Evolutionary conservation across 2,329 filamentous ascomycete species (phyloP).

Genomic region (Bipolaris victoriae): DNA sequence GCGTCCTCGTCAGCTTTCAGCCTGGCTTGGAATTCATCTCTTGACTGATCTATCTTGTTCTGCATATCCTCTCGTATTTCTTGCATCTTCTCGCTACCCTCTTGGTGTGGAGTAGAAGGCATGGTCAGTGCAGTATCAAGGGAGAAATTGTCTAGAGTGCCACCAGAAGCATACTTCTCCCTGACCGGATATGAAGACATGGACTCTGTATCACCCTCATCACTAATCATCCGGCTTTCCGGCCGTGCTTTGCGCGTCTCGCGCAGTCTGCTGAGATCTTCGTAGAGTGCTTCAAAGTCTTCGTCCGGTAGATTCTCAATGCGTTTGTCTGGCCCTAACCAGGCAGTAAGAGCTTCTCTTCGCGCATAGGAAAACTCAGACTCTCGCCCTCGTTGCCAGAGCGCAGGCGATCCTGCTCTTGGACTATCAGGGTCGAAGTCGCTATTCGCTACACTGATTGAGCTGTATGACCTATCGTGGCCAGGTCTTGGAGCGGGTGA

Average conservation of each 20-base stretch:
- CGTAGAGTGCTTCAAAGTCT: constrained; percentile 89
- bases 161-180: constrained; percentile 95
- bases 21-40: constrained; percentile 80
- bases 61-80: constrained; percentile 84
- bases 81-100: constrained; percentile 77
- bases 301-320: constrained; percentile 90
- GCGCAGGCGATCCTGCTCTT: constrained; percentile 79
- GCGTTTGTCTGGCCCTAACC: constrained; percentile 89
- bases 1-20: constrained; percentile 76
- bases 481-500: constrained; percentile 66
- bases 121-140: constrained; percentile 93
- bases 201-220: constrained; percentile 84
- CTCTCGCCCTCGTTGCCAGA: constrained; percentile 71
- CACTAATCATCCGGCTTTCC: constrained; percentile 62
- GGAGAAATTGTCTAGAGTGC: constrained; percentile 94
- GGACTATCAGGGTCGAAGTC: constrained; percentile 75
- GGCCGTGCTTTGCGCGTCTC: constrained; percentile 77
- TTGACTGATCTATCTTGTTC: constrained; percentile 79
- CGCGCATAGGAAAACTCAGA: constrained; percentile 95
- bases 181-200: constrained; percentile 83
- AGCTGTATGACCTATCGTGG: constrained; percentile 72
- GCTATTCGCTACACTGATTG: constrained; percentile 76
- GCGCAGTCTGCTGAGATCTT: constrained; percentile 87
- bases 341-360: constrained; percentile 88
- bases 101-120: constrained; percentile 85